A percentile compares a stretch with the other conserved stretches of the same genome.
Conservation (phyloP, 2,329 filamentous ascomycete species). For the Pyrenochaeta sp. region DNA sequence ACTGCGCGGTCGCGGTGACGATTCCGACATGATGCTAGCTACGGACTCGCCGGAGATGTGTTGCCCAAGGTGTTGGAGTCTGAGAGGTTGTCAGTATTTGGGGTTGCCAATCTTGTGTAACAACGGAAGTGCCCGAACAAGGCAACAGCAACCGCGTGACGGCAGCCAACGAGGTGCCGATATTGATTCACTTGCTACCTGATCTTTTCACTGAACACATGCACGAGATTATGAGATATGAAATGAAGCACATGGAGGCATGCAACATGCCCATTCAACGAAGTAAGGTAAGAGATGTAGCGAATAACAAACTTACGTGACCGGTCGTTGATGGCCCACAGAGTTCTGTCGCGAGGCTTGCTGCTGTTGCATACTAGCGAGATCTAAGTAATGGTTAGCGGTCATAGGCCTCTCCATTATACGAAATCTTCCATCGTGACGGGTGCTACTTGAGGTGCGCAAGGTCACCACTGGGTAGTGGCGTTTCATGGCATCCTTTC, state of each 20-base stretch:
- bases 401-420: not conserved
- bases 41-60: constrained; percentile 54
- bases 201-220: not conserved
- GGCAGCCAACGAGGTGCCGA: constrained; percentile 16
- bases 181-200: constrained; percentile 9
- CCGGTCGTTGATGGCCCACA: constrained; percentile 43
- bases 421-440: not conserved
- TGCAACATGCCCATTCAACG: not conserved
- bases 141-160: constrained; percentile 33
- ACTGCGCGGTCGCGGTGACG: constrained; percentile 54
- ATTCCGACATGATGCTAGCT: constrained; percentile 59
- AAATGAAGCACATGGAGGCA: not conserved
- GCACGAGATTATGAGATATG: not conserved
- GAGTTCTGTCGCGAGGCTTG: constrained; percentile 51
- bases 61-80: constrained; percentile 44
- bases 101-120: constrained; percentile 11
- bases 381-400: constrained; percentile 45
- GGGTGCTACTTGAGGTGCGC: not conserved
- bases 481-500: not conserved
- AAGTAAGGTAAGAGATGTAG: not conserved
- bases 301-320: constrained; percentile 40
- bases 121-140: constrained; percentile 16
- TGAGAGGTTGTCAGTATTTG: constrained; percentile 18
- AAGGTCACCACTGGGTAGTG: not conserved
- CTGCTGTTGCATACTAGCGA: constrained; percentile 59